Conservation (phyloP, 768 basidiomycete species). For the Suillus brevipes region DNA sequence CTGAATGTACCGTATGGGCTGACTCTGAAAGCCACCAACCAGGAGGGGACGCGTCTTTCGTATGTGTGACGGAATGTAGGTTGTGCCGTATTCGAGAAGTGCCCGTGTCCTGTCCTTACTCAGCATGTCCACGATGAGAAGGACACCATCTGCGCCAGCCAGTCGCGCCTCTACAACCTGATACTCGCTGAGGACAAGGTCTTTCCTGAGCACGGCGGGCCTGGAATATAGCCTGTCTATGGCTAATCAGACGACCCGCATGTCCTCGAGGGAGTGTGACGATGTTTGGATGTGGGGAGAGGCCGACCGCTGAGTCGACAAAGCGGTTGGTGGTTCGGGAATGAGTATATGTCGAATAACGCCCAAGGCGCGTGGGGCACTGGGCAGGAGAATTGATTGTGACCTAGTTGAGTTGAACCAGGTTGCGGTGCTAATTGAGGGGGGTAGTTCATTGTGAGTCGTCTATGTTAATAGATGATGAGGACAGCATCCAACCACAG, state of each 20-base stretch:
- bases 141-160: conserved; percentile 93
- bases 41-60: conserved; percentile 74
- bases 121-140: conserved; percentile 98
- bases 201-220: conserved; percentile 95
- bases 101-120: conserved; percentile 63
- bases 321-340: too few relatives aligned
- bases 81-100: conserved; percentile 77
- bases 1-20: conserved; percentile 69
- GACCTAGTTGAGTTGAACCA: conserved; percentile 18
- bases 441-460: not conserved
- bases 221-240: conserved; percentile 84
- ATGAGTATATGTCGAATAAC: too few relatives aligned
- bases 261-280: conserved; percentile 87
- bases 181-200: conserved; percentile 94
- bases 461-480: not conserved
- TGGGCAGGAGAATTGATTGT: conserved; percentile 29
- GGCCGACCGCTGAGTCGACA: too few relatives aligned
- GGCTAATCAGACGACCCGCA: conserved; percentile 86
- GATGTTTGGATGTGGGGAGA: too few relatives aligned
- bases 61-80: conserved; percentile 46
- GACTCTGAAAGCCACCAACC: conserved; percentile 95
- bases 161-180: conserved; percentile 93
- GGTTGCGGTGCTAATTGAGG: conserved; percentile 12
- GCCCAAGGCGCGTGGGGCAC: too few relatives aligned
- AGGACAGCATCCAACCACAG: not conserved